Evolutionary conservation across 2,329 filamentous ascomycete genomes (phyloP).

Genomic region (Fusarium albosuccineum): DNA sequence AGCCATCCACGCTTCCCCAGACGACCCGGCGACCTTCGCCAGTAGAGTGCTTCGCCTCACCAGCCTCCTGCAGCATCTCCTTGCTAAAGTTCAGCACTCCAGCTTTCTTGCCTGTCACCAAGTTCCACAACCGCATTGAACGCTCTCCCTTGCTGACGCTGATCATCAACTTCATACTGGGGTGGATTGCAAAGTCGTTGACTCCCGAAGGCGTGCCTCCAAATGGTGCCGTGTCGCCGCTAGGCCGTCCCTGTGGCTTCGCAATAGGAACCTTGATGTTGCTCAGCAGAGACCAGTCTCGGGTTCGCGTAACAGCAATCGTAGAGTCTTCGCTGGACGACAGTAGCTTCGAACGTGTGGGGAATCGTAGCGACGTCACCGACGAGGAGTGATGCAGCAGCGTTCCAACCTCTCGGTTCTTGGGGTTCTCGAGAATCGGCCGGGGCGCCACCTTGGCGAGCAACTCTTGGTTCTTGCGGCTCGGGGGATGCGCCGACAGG

Average conservation of each 20-base stretch:
- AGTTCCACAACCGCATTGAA: conserved; percentile 94
- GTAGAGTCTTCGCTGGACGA: conserved; percentile 92
- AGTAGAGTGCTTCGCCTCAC: conserved; percentile 80
- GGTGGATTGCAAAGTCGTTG: conserved; percentile 95
- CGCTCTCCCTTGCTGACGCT: conserved; percentile 90
- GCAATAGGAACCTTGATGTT: conserved; percentile 91
- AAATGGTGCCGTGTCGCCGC: conserved; percentile 87
- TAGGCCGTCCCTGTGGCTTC: conserved; percentile 82
- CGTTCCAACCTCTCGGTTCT: conserved; percentile 89
- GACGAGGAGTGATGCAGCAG: conserved; percentile 88
- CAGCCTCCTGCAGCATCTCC: conserved; percentile 78
- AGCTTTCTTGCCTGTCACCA: conserved; percentile 96
- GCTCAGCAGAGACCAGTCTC: conserved; percentile 90
- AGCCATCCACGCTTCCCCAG: conserved; percentile 79
- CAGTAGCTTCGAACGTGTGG: conserved; percentile 87
- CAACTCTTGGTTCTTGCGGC: conserved; percentile 66
- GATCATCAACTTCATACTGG: conserved; percentile 96
- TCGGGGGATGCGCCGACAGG: conserved; percentile 78
- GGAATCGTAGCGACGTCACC: conserved; percentile 84
- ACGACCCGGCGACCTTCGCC: conserved; percentile 87
- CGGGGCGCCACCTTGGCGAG: conserved; percentile 78
- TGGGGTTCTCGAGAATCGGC: conserved; percentile 84
- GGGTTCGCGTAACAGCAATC: conserved; percentile 85
- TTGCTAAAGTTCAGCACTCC: conserved; percentile 88
- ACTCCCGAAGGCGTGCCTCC: conserved; percentile 88